Conservation (phyloP, 2,329 filamentous ascomycete species). For the Sordariomycetes sp. region DNA sequence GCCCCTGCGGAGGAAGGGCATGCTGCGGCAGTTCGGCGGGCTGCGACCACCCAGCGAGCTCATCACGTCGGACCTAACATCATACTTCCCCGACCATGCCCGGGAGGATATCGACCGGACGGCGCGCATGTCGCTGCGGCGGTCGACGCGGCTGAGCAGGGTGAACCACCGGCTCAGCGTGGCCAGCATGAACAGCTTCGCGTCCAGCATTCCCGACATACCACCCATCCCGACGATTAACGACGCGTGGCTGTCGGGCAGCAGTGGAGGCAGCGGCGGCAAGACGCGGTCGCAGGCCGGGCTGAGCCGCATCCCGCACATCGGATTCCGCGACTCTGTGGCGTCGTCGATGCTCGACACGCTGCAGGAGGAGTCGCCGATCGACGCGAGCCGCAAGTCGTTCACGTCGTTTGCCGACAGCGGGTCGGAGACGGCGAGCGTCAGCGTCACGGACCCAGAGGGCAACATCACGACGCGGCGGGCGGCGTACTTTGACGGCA, state of each 20-base stretch:
- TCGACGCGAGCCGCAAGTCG: slow-evolving; percentile 84
- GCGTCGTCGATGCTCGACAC: slow-evolving; percentile 83
- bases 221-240: slow-evolving; percentile 93
- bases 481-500: slow-evolving; percentile 73
- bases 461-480: slow-evolving; percentile 53
- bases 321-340: slow-evolving; percentile 69
- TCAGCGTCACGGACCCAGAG: slow-evolving; percentile 69
- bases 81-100: slow-evolving; percentile 93
- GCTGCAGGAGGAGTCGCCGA: slow-evolving; percentile 78
- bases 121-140: slow-evolving; percentile 80
- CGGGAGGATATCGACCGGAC: slow-evolving; percentile 93
- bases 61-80: slow-evolving; percentile 90
- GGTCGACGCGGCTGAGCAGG: slow-evolving; percentile 83
- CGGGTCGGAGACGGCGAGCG: slow-evolving; percentile 52
- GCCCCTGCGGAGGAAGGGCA: slow-evolving; percentile 29
- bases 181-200: slow-evolving; percentile 85
- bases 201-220: slow-evolving; percentile 84
- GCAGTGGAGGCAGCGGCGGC: slow-evolving; percentile 30
- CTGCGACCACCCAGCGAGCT: slow-evolving; percentile 90
- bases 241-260: slow-evolving; percentile 63
- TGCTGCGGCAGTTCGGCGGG: slow-evolving; percentile 77
- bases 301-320: slow-evolving; percentile 16
- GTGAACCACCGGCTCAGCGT: slow-evolving; percentile 90
- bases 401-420: slow-evolving; percentile 85
- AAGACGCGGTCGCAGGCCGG: slow-evolving; percentile 31